A percentile compares a stretch with the other conserved stretches of the same genome.
Evolutionary conservation across 495 filamentous ascomycete species (phyloP).

Genomic region (Lasiosphaeria hispida): DNA sequence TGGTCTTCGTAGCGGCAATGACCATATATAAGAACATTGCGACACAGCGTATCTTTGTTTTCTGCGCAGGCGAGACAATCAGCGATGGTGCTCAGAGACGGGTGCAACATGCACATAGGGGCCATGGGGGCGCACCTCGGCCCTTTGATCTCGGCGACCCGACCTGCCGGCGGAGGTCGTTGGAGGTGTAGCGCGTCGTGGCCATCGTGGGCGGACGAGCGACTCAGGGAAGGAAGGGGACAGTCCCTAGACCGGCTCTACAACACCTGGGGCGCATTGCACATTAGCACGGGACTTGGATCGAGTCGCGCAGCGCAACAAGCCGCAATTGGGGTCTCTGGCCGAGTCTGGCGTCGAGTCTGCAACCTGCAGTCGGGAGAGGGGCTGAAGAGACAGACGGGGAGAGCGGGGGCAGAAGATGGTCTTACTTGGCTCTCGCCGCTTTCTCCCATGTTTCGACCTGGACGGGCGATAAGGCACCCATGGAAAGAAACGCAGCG

Average conservation of each 20-base stretch:
- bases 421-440: conserved; percentile 35
- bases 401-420: background rate
- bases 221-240: conserved; percentile 15
- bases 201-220: conserved; percentile 35
- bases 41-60: conserved; percentile 83
- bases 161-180: conserved; percentile 48
- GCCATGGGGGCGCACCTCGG: conserved; percentile 39
- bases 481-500: conserved; percentile 21
- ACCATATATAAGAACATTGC: conserved; percentile 92
- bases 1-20: conserved; percentile 90
- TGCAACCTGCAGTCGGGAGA: background rate
- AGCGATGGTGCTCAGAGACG: conserved; percentile 4
- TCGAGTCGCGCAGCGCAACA: background rate
- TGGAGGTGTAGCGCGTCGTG: conserved; percentile 41
- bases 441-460: conserved; percentile 36
- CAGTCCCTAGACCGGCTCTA: conserved; percentile 27
- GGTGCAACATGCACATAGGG: background rate
- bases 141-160: conserved; percentile 51
- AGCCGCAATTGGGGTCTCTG: background rate
- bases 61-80: conserved; percentile 26
- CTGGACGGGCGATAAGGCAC: conserved; percentile 27
- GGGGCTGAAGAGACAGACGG: background rate
- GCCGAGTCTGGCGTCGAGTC: too few relatives aligned
- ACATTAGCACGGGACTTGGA: conserved; percentile 11
- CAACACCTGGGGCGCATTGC: conserved; percentile 25